phyloP scores from a whole-genome alignment of 2,329 filamentous ascomycete genomes.

The Fusarium kyushuense region DNA sequence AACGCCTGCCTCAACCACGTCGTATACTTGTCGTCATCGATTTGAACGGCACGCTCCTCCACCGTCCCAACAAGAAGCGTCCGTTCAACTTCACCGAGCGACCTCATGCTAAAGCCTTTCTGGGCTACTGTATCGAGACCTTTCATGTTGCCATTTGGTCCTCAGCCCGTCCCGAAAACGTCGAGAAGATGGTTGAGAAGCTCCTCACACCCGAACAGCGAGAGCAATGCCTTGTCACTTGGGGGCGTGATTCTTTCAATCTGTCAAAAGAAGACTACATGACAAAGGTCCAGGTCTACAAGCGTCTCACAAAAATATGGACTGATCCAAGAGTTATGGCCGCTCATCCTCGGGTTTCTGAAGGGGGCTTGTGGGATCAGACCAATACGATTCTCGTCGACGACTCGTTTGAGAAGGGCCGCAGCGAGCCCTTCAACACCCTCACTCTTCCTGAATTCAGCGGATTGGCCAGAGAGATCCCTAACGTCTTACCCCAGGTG shows the following conservation, averaged over 20 bases:
- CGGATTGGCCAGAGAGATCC: slow-evolving; percentile 57
- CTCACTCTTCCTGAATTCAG: slow-evolving; percentile 83
- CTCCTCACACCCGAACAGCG: slow-evolving; percentile 70
- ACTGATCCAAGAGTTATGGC: slow-evolving; percentile 56
- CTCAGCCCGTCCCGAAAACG: slow-evolving; percentile 81
- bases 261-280: slow-evolving; percentile 74
- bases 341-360: slow-evolving; percentile 58
- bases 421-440: slow-evolving; percentile 85
- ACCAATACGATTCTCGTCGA: slow-evolving; percentile 91
- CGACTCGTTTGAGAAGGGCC: slow-evolving; percentile 83
- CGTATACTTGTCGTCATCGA: slow-evolving; percentile 87
- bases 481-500: slow-evolving; percentile 66
- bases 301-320: slow-evolving; percentile 83
- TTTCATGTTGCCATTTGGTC: slow-evolving; percentile 93
- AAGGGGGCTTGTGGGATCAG: slow-evolving; percentile 74
- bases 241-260: slow-evolving; percentile 82
- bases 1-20: slow-evolving; percentile 60
- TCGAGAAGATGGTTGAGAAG: slow-evolving; percentile 72
- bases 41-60: slow-evolving; percentile 90
- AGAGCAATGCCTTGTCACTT: slow-evolving; percentile 72
- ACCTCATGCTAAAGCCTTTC: slow-evolving; percentile 75
- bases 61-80: slow-evolving; percentile 68
- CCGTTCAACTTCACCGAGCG: slow-evolving; percentile 71
- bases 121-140: slow-evolving; percentile 77
- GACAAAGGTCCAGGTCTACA: slow-evolving; percentile 86